phyloP scores from a whole-genome alignment of 179 eudicot species.

The Carnegiea gigantea region DNA sequence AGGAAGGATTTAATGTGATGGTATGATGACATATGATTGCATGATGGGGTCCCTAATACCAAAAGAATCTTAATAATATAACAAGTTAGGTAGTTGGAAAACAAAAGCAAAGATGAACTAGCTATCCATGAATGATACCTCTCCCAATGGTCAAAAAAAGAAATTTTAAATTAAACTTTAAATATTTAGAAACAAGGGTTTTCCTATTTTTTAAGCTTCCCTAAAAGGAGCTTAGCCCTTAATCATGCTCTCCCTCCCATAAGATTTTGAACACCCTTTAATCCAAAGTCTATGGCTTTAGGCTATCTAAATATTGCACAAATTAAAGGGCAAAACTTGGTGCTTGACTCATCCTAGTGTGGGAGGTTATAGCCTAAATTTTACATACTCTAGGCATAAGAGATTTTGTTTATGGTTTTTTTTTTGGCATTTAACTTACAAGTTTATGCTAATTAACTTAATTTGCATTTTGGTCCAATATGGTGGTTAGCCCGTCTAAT shows the following conservation, averaged over 20 bases:
- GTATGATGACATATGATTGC: conserved; percentile 8
- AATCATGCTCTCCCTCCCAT: background rate
- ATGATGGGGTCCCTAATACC: background rate
- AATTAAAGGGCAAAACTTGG: background rate
- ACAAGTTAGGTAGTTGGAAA: background rate
- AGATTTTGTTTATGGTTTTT: no score
- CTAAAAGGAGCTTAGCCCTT: background rate
- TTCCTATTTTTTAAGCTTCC: conserved; percentile 1
- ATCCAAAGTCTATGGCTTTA: background rate
- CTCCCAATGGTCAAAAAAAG: background rate
- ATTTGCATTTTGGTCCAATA: no score
- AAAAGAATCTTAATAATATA: background rate
- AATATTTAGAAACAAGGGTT: background rate
- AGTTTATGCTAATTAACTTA: no score
- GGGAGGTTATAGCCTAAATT: background rate
- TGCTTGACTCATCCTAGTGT: background rate
- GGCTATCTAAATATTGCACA: background rate
- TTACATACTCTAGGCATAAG: background rate
- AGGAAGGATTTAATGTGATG: background rate
- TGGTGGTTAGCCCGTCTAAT: no score
- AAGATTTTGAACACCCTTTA: background rate
- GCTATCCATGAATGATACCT: background rate
- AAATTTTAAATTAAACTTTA: background rate
- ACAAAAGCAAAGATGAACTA: conserved; percentile 7
- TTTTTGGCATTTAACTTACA: no score